Evolutionary conservation across 345 rosid species (phyloP).

Genomic region (Populus ilicifolia): DNA sequence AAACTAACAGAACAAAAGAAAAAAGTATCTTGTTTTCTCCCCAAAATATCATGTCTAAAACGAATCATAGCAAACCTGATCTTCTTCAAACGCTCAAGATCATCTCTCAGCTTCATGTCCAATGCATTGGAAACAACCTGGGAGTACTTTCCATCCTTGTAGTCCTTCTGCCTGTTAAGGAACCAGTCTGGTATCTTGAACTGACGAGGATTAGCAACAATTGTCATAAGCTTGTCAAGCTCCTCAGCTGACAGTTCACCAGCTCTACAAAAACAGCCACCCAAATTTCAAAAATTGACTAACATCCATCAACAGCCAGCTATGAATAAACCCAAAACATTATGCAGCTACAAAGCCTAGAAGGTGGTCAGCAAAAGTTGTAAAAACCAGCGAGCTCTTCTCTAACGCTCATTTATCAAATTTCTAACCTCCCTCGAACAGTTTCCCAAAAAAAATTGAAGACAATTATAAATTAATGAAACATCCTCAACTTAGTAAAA

Average conservation of each 20-base stretch:
- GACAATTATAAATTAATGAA: background rate
- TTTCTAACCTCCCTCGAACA: background rate
- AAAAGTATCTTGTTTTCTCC: background rate
- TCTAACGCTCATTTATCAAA: background rate
- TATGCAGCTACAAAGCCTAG: background rate
- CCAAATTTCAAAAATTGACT: background rate
- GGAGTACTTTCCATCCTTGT: constrained; percentile 32
- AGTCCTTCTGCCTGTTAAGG: constrained; percentile 38
- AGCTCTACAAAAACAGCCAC: constrained; percentile 17
- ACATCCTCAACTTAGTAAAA: background rate
- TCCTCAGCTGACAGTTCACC: constrained; percentile 34
- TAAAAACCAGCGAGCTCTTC: background rate
- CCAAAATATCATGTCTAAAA: background rate
- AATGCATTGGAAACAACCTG: constrained; percentile 40
- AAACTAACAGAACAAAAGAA: background rate
- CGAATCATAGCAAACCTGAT: constrained; percentile 19
- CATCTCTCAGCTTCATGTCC: constrained; percentile 42
- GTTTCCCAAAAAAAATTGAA: background rate
- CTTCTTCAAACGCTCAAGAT: constrained; percentile 37
- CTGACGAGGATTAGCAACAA: constrained; percentile 38
- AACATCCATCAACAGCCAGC: background rate
- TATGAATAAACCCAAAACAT: background rate
- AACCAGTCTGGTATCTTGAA: constrained; percentile 41
- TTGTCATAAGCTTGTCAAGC: constrained; percentile 35
- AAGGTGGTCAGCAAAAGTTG: background rate